phyloP scores from a whole-genome alignment of 306 rosid genomes.

The Abrus pulchellus region DNA sequence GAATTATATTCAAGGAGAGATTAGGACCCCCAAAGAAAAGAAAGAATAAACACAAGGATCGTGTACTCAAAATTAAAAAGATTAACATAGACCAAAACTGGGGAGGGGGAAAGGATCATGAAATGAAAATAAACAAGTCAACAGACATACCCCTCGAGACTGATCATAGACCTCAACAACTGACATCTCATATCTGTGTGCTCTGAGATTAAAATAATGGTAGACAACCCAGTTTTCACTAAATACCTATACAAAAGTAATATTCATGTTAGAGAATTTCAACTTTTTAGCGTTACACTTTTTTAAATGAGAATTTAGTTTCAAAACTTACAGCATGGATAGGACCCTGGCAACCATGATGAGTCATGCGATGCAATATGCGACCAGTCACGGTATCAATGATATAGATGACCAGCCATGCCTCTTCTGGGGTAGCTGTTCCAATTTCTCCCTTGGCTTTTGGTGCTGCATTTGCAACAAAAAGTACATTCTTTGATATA shows the following conservation, averaged over 20 bases:
- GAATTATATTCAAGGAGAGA: slow-evolving; percentile 40
- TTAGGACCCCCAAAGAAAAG: background rate
- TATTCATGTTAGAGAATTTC: slow-evolving; percentile 45
- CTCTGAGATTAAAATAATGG: slow-evolving; percentile 98
- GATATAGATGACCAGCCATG: slow-evolving; percentile 84
- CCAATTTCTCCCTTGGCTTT: slow-evolving; percentile 89
- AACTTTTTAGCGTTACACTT: slow-evolving; percentile 21
- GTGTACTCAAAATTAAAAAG: background rate
- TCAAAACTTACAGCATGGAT: slow-evolving; percentile 83
- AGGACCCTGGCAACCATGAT: slow-evolving; percentile 97
- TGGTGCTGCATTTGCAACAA: slow-evolving; percentile 92
- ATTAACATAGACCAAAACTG: slow-evolving; percentile 25
- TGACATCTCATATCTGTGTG: slow-evolving; percentile 97
- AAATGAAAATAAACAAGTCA: slow-evolving; percentile 45
- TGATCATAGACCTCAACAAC: slow-evolving; percentile 96
- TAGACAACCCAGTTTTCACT: slow-evolving; percentile 99
- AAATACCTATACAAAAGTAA: slow-evolving; percentile 70
- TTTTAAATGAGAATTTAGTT: slow-evolving; percentile 42
- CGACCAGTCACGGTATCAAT: slow-evolving; percentile 93
- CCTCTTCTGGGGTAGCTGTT: slow-evolving; percentile 89
- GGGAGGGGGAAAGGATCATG: slow-evolving; percentile 6
- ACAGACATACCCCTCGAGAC: slow-evolving; percentile 88
- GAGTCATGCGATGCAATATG: slow-evolving; percentile 89
- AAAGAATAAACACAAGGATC: slow-evolving; percentile 32
- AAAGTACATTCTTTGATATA: slow-evolving; percentile 83